Base-by-base conservation (phyloP, 2,329 filamentous ascomycete genomes). In the Botrytis pseudocinerea region DNA sequence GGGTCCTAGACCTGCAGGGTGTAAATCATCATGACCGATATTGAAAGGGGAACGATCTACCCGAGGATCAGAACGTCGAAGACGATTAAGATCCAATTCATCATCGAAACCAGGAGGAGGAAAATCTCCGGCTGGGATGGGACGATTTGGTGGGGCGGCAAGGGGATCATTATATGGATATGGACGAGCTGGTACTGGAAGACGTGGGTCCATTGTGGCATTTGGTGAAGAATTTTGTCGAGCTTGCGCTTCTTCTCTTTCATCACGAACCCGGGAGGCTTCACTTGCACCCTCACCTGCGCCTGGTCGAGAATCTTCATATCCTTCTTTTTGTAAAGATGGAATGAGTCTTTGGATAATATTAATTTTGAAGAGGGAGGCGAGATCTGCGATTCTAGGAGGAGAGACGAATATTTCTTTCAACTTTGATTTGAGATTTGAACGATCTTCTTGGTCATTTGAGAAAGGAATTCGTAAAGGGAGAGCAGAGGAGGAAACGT, bases 21-120 rank as follows among this genome's bases (percentile, higher is more conserved):
- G 92, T 16, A 98, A 83, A 82, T 99, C 96, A 78, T 95, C 88
- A 57, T 95, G 91, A 2, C 96, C 96, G 68, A 97, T 92, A 76
- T 89, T 89, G 73, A 89, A 87, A 0, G 91, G 91, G 20, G 88
- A 86, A 77, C 85, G 78, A 78, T 82, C 73, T 60, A 80, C 76
- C 77, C 81, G 77, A 35, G 51, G 51, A 69, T 71, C 28, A 81
- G 81, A 62, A 16, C 90, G 87, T 4, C 88, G 86, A 0, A 90
- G 92, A 1, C 90, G 86, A 75, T 93, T 90, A 74, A 98, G 87
- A 75, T 98, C 93, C 78, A 94, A 91, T 79, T 98, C 94, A 80
- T 99, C 95, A 77, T 98, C 96, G 77, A 98, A 98, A 32, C 89
- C 93, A 0, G 96, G 96, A 0, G 95, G 95, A 0, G 92, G 89